Percentiles rank a stretch among this genome's conserved stretches.
Conservation (phyloP, 192 early-diverging fungal genomes). For the Coemansia sp. region DNA sequence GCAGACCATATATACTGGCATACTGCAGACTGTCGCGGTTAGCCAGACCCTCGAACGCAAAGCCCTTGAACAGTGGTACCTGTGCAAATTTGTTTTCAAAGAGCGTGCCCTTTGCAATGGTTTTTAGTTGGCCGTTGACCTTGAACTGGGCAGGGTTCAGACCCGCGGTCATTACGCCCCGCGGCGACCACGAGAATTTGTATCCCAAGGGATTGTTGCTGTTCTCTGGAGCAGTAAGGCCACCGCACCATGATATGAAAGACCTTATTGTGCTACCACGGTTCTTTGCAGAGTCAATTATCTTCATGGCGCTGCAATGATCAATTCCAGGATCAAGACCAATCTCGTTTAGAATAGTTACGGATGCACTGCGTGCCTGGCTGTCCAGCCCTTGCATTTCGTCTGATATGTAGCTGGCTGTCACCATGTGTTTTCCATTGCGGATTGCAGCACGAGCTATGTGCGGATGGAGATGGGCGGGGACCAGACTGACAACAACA, state of each 20-base stretch:
- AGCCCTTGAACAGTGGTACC: conserved; percentile 84
- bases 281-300: conserved; percentile 83
- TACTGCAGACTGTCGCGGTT: conserved; percentile 94
- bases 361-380: conserved; percentile 73
- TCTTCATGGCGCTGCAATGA: conserved; percentile 94
- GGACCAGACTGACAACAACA: conserved; percentile 88
- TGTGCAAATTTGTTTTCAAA: conserved; percentile 67
- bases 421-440: conserved; percentile 90
- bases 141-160: conserved; percentile 83
- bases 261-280: conserved; percentile 70
- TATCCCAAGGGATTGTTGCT: conserved; percentile 90
- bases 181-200: conserved; percentile 95
- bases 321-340: conserved; percentile 98
- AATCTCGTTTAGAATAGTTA: conserved; percentile 96
- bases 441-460: conserved; percentile 68
- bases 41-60: conserved; percentile 89
- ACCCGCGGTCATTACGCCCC: conserved; percentile 87
- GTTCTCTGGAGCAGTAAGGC: conserved; percentile 88
- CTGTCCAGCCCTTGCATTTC: conserved; percentile 81
- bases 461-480: conserved; percentile 70
- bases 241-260: conserved; percentile 97
- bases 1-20: conserved; percentile 79
- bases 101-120: conserved; percentile 68
- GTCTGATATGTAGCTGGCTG: conserved; percentile 92
- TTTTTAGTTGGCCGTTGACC: conserved; percentile 63